These are phyloP conservation scores for Besnoitia besnoiti DNA, from an alignment of 169 alveolate genomes.

Conservation along the genomic window DNA sequence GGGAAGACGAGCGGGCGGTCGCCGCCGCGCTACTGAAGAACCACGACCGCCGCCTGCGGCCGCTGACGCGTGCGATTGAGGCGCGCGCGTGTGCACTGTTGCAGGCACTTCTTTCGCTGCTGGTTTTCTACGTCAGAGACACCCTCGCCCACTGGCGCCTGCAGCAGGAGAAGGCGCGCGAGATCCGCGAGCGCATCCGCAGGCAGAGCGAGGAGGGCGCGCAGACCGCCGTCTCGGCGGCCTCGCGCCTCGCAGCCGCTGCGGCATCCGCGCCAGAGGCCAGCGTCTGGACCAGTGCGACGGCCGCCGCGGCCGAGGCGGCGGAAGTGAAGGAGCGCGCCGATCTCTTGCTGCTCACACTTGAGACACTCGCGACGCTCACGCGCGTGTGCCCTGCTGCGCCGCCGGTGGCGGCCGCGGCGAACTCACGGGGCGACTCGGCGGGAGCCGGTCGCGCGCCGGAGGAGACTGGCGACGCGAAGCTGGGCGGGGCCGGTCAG, in stretches of 20 bases:
- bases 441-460: too few species aligned
- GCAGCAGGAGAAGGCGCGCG: background rate
- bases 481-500: background rate
- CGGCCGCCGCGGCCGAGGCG: background rate
- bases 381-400: slow-evolving; percentile 1
- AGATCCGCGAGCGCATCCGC: background rate
- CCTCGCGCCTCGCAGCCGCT: background rate
- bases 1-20: background rate
- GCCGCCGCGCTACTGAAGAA: background rate
- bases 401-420: background rate
- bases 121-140: background rate
- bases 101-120: background rate
- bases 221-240: background rate
- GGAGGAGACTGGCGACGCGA: too few species aligned
- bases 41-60: background rate
- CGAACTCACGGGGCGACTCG: background rate
- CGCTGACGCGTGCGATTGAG: background rate
- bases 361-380: background rate
- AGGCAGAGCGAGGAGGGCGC: background rate
- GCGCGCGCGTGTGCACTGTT: background rate
- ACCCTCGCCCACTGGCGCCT: background rate
- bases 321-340: background rate
- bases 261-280: background rate
- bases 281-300: background rate
- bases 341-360: background rate